Evolutionary conservation across 1,139 yeast genomes (phyloP).

Genomic region (Diutina pseudorugosa): DNA sequence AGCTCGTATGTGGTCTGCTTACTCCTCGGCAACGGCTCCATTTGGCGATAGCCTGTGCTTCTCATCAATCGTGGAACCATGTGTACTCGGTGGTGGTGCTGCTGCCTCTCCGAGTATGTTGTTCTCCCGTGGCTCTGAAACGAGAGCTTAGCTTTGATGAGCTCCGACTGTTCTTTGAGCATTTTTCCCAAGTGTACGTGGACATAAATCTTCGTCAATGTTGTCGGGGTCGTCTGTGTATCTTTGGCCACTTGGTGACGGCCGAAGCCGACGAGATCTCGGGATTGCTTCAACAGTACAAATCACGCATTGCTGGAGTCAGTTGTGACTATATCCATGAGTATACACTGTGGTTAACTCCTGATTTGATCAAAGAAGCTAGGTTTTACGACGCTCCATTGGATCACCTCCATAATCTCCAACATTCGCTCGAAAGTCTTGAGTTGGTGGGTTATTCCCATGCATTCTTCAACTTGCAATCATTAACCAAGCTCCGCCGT

Average conservation of each 20-base stretch:
- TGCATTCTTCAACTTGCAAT: background rate
- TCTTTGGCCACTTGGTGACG: background rate
- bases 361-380: background rate
- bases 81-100: background rate
- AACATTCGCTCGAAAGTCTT: background rate
- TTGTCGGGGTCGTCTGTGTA: background rate
- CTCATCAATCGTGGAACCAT: background rate
- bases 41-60: background rate
- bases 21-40: background rate
- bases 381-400: background rate
- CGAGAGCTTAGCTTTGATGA: background rate
- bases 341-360: background rate
- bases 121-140: background rate
- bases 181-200: background rate
- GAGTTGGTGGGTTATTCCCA: conserved; percentile 3
- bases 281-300: background rate
- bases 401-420: background rate
- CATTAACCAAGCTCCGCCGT: background rate
- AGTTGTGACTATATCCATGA: background rate
- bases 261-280: background rate
- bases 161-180: background rate
- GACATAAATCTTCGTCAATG: background rate
- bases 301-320: background rate
- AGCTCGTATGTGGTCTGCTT: background rate
- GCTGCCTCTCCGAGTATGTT: background rate